phyloP scores from a whole-genome alignment of 371 early-diverging fungal genomes.

The Mortierella sp. region DNA sequence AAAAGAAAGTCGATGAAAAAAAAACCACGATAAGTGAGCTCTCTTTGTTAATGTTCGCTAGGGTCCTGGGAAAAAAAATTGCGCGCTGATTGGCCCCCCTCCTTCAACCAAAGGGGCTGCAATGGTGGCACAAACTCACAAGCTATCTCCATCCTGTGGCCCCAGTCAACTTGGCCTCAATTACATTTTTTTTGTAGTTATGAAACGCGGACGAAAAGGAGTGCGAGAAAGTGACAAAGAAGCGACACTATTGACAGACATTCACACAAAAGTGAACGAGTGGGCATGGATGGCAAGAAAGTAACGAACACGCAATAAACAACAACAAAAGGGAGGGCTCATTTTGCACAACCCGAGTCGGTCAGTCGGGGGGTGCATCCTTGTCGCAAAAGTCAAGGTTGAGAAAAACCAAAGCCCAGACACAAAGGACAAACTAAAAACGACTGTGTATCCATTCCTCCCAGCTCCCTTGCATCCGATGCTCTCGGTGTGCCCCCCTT shows the following conservation, averaged over 20 bases:
- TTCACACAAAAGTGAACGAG: not conserved
- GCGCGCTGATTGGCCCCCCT: slow-evolving; percentile 23
- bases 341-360: not conserved
- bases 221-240: not conserved
- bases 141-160: not conserved
- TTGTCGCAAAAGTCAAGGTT: not conserved
- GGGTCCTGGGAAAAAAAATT: slow-evolving; percentile 31
- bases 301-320: not conserved
- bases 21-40: not conserved
- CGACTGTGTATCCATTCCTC: not conserved
- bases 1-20: not conserved
- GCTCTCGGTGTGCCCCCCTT: slow-evolving; percentile 2
- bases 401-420: not conserved
- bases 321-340: not conserved
- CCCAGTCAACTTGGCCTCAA: not conserved
- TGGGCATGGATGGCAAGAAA: not conserved
- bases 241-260: not conserved
- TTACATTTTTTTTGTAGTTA: not conserved
- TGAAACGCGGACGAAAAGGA: not conserved
- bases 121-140: slow-evolving; percentile 13
- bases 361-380: not conserved
- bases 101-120: too few species aligned
- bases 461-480: slow-evolving; percentile 10
- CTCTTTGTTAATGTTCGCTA: not conserved
- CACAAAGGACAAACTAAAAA: slow-evolving; percentile 5